phyloP scores from a whole-genome alignment of 345 rosid genomes.

The Populus nigra region DNA sequence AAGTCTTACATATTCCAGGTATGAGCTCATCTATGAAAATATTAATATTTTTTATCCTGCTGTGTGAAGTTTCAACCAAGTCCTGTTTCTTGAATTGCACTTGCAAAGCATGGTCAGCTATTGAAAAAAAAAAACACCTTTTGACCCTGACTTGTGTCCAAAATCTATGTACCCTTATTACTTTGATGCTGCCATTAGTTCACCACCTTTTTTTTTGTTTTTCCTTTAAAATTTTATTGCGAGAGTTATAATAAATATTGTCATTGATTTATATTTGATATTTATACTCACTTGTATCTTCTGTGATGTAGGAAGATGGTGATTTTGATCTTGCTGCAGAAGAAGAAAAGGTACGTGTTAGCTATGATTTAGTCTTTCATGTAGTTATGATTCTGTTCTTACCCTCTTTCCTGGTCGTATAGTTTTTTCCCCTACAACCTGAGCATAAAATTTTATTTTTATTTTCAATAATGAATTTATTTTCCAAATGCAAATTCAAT shows the following conservation, averaged over 20 bases:
- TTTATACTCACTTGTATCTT: conserved; percentile 15
- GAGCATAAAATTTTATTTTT: background rate
- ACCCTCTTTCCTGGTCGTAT: background rate
- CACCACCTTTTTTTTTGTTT: background rate
- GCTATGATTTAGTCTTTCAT: background rate
- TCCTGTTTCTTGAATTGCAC: background rate
- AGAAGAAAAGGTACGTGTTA: conserved; percentile 70
- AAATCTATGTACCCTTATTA: background rate
- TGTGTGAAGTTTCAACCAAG: background rate
- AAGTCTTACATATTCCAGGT: background rate
- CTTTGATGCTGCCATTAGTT: background rate
- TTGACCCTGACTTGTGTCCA: background rate
- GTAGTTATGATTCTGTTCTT: background rate
- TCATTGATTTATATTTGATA: conserved; percentile 8
- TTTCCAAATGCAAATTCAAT: background rate
- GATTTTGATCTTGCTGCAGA: conserved; percentile 68
- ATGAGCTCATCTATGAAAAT: background rate
- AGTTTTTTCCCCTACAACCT: background rate
- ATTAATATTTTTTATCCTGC: too few species aligned
- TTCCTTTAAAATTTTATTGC: background rate
- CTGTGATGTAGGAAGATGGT: conserved; percentile 77
- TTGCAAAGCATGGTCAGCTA: background rate
- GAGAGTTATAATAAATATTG: background rate
- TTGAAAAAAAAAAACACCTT: too few species aligned
- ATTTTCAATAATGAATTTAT: background rate